Base-by-base conservation (phyloP, 2,329 filamentous ascomycete genomes). In the Alternaria conjuncta region DNA sequence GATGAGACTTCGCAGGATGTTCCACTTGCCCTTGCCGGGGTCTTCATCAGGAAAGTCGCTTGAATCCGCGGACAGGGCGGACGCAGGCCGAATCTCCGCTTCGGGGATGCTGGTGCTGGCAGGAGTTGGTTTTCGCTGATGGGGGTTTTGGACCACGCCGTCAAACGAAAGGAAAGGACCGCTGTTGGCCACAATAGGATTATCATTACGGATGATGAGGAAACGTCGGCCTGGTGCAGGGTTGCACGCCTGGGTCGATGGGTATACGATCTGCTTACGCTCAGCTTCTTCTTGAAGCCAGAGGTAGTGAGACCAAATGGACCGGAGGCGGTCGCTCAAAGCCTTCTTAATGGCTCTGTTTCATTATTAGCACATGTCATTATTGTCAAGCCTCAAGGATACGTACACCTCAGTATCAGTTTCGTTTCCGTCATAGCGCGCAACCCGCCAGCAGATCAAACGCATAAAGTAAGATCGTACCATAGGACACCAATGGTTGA, bases 401-500 rank as follows among this genome's bases (percentile, higher is more conserved):
- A 85, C 91, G 85, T 84, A 93, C 90, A 85, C 80, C 75, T 96
- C 92, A 44, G 88, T 78, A 26, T 89, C 86, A 47, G 88, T 87
- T 21, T 88, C 84, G 50, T 86, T 87, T 15, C 90, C 92, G 56
- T 89, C 87, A 73, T 91, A 92, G 66, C 94, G 87, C 68, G 92
- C 95, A 51, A 97, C 84, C 63, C 94, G 88, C 94, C 94, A 97
- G 80, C 93, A 97, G 21, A 97, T 81, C 54, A 97, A 82, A 50
- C 94, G 92, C 87, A 97, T 96, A 77, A 91, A 97, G 79, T 97
- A 97, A 13, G 93, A 91, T 64, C 94, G 88, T 21, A 97, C 93
- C 94, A 97, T 97, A 0, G 94, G 93, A 74, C 93, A 97, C 94
- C 94, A 97, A 74, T 97, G 93, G 75, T 92, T 95, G 81, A 97